Percentiles rank a stretch among this genome's conserved stretches.
Conservation (phyloP, 2,329 filamentous ascomycete species). For the Incumbomyces delicatus region DNA sequence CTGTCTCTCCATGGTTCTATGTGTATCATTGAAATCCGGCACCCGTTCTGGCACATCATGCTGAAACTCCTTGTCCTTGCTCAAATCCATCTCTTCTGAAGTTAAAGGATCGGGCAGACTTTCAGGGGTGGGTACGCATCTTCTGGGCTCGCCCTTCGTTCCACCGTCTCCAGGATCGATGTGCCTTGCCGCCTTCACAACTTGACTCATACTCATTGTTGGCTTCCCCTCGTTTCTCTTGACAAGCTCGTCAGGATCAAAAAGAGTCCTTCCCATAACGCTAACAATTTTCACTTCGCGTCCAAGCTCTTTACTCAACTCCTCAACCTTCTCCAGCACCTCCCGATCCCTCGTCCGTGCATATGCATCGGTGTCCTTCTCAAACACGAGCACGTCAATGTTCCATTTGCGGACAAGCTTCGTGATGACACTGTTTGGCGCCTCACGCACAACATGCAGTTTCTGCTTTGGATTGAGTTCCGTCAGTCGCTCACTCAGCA, state of each 20-base stretch:
- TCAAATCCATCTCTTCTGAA: slow-evolving; percentile 46
- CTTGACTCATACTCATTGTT: slow-evolving; percentile 63
- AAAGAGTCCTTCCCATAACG: slow-evolving; percentile 57
- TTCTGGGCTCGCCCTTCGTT: slow-evolving; percentile 28
- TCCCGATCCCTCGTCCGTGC: slow-evolving; percentile 53
- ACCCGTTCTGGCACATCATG: slow-evolving; percentile 42
- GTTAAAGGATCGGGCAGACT: slow-evolving; percentile 49
- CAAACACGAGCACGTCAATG: slow-evolving; percentile 67
- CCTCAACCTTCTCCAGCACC: slow-evolving; percentile 49
- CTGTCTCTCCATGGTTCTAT: slow-evolving; percentile 35
- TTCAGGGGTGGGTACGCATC: slow-evolving; percentile 50
- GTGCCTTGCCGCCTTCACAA: slow-evolving; percentile 52
- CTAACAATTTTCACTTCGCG: slow-evolving; percentile 52
- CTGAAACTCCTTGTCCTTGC: slow-evolving; percentile 26
- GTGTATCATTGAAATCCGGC: slow-evolving; percentile 52
- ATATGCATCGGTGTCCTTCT: slow-evolving; percentile 69
- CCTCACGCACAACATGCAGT: slow-evolving; percentile 62
- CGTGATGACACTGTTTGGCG: slow-evolving; percentile 59
- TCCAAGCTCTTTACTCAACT: slow-evolving; percentile 39
- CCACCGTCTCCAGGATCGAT: slow-evolving; percentile 29
- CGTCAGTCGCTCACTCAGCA: slow-evolving; percentile 58
- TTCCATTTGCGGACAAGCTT: slow-evolving; percentile 66
- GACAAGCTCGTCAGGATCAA: slow-evolving; percentile 62
- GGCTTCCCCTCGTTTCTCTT: slow-evolving; percentile 56
- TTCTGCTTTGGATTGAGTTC: slow-evolving; percentile 62